Conservation (phyloP, 176 grass and related monocot genomes). For the Guadua angustifolia region DNA sequence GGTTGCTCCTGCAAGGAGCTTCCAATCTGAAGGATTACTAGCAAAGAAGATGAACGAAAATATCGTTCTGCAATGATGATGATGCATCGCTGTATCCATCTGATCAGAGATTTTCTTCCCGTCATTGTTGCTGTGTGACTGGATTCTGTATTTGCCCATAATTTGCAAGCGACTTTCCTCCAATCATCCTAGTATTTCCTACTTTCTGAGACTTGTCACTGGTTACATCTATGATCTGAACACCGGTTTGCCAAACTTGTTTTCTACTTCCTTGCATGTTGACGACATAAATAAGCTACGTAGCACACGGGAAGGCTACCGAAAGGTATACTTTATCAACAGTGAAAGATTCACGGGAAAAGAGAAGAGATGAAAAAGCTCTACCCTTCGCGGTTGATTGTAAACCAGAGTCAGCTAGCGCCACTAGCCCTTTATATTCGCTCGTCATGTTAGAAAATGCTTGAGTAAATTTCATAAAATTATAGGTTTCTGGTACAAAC, state of each 20-base stretch:
- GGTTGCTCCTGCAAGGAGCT: conserved; percentile 5
- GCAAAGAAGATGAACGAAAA: conserved; percentile 16
- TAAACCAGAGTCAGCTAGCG: too few species aligned
- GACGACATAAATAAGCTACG: too few species aligned
- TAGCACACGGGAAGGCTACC: too few species aligned
- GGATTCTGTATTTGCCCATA: conserved; percentile 9
- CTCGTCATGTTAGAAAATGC: too few species aligned
- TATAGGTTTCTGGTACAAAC: too few species aligned
- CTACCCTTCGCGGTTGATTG: too few species aligned
- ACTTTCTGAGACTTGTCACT: not conserved
- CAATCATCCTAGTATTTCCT: not conserved
- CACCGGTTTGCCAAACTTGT: not conserved
- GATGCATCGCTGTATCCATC: not conserved
- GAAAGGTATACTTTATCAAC: too few species aligned
- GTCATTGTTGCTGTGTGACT: not conserved
- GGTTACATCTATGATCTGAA: not conserved
- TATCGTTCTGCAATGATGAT: not conserved
- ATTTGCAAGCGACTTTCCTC: conserved; percentile 7
- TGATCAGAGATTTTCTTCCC: not conserved
- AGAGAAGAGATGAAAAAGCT: too few species aligned
- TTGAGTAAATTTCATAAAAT: too few species aligned
- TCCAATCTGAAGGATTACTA: not conserved
- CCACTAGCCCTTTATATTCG: too few species aligned
- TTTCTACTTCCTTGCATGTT: too few species aligned
- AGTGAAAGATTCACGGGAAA: too few species aligned